Evolutionary conservation across 2,329 filamentous ascomycete genomes (phyloP), one percentile per base, ranked within the genome.

Genomic region (Clonostachys sp.): DNA sequence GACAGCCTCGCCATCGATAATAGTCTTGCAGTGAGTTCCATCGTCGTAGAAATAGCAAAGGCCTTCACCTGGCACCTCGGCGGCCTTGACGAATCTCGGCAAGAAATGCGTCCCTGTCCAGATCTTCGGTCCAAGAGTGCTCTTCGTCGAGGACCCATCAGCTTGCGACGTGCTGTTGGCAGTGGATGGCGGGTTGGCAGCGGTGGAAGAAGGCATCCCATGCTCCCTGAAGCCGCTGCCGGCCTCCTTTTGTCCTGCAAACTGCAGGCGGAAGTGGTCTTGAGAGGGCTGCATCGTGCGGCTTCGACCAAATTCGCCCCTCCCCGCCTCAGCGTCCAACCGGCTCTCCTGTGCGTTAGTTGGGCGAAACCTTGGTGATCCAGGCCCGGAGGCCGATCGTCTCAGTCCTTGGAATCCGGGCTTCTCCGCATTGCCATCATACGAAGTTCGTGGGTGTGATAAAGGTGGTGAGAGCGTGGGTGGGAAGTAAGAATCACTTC

Each of bases 31-130:
- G 61, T 89, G 85, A 46, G 83, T 87, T 33, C 87, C 88, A 60
- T 95, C 89, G 53, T 92, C 89, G 61, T 94, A 94, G 52, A 94
- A 85, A 61, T 90, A 94, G 68, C 88, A 94, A 57, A 87, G 65
- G 3, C 89, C 89, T 64, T 94, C 87, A 9, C 88, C 89, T 0
- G 86, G 81, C 5, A 94, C 80, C 46, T 87, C 83, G 24, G 77
- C 77, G 41, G 80, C 75, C 44, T 77, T 73, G 24, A 86, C 75
- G 55, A 85, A 86, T 13, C 82, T 74, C n/a, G 83, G 83, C 47
- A 86, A 63, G 54, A 85, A 86, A 49, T 85, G 80, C 3, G 77
- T 81, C 24, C 83, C 83, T 2, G 81, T 85, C 83, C 83, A 86
- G 50, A 86, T 86, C 68, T 84, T 85, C 12, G 83, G 81, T 1